These are phyloP conservation scores for Eucalyptus microcorys DNA, from an alignment of 345 rosid species.

Conservation along the genomic window DNA sequence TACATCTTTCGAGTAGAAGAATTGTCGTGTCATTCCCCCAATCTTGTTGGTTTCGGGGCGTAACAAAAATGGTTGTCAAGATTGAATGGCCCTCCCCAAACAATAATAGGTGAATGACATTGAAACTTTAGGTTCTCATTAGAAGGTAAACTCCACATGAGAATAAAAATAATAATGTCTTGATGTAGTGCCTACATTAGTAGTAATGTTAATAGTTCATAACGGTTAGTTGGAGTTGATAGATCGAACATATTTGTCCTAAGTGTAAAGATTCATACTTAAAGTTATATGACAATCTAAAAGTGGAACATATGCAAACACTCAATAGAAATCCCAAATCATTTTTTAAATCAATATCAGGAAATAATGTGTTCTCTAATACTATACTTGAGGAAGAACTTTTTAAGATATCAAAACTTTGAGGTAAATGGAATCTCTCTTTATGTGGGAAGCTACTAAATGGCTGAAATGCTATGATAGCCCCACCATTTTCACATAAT, in stretches of 20 bases:
- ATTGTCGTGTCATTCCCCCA: too few relatives aligned
- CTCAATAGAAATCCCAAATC: background rate
- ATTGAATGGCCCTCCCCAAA: too few relatives aligned
- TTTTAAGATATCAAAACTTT: background rate
- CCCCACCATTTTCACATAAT: background rate
- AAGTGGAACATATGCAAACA: background rate
- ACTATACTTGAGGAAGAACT: background rate
- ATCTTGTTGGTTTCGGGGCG: too few relatives aligned
- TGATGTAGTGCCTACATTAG: background rate
- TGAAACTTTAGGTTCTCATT: background rate
- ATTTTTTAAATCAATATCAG: background rate
- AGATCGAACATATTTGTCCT: background rate
- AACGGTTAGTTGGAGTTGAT: accelerated
- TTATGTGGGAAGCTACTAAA: background rate
- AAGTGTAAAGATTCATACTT: background rate
- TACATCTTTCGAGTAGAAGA: too few relatives aligned
- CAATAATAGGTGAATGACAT: too few relatives aligned
- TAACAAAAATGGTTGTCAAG: too few relatives aligned
- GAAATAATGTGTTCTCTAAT: background rate
- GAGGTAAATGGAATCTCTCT: background rate
- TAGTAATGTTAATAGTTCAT: background rate
- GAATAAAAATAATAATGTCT: background rate
- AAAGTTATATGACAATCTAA: background rate
- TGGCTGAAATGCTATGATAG: background rate
- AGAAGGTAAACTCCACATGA: background rate